phyloP scores from a whole-genome alignment of 495 filamentous ascomycete species.

The Talaromyces nanjingensis region DNA sequence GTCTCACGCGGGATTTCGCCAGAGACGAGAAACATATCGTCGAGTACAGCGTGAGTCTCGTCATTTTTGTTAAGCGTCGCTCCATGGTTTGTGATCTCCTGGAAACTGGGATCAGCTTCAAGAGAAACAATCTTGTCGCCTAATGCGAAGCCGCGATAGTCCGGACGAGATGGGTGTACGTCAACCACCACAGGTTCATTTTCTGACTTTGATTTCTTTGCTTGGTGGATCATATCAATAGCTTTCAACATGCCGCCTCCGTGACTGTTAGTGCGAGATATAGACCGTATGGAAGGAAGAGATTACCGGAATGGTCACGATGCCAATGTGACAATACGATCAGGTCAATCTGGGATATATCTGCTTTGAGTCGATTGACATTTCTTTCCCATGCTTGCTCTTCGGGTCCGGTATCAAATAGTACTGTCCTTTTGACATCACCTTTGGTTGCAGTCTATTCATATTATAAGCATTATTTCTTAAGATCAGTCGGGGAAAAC shows the following conservation, averaged over 20 bases:
- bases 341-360: conserved; percentile 60
- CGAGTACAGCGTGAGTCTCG: conserved; percentile 45
- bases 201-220: conserved; percentile 26
- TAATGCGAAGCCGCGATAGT: conserved; percentile 44
- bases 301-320: conserved; percentile 48
- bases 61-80: conserved; percentile 35
- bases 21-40: conserved; percentile 49
- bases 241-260: conserved; percentile 42
- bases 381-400: conserved; percentile 51
- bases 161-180: conserved; percentile 49
- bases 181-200: conserved; percentile 35
- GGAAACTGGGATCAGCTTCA: conserved; percentile 52
- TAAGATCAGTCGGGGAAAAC: no score
- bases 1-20: conserved; percentile 52
- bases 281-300: neutral
- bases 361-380: conserved; percentile 38
- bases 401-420: conserved; percentile 56
- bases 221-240: conserved; percentile 41
- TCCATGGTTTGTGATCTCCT: conserved; percentile 42
- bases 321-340: conserved; percentile 72
- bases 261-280: neutral
- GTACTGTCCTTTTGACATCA: conserved; percentile 42
- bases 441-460: conserved; percentile 47
- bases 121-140: conserved; percentile 40
- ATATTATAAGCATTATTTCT: neutral